These are phyloP conservation scores for Vitis hybrid DNA, from an alignment of 177 flowering plant species.

Conservation along the genomic window DNA sequence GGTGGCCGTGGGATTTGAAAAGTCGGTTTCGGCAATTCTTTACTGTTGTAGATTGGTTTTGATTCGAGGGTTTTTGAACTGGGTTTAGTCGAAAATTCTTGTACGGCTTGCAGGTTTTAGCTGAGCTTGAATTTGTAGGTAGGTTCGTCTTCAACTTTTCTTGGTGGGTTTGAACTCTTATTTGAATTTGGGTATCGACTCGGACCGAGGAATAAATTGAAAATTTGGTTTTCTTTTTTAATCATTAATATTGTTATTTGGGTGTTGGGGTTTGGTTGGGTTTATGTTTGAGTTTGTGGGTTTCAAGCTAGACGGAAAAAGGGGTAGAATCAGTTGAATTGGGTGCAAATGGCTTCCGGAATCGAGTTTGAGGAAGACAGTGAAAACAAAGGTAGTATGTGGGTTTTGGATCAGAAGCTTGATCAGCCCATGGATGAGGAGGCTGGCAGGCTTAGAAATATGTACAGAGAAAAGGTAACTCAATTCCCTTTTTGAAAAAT, in stretches of 20 bases:
- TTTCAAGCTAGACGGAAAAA: neutral
- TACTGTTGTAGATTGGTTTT: neutral
- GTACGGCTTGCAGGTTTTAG: no score
- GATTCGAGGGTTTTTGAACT: slow-evolving; percentile 3
- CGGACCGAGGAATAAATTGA: no score
- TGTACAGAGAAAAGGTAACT: slow-evolving; percentile 76
- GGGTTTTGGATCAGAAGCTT: slow-evolving; percentile 84
- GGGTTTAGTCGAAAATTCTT: neutral
- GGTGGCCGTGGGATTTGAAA: neutral
- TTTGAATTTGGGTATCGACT: no score
- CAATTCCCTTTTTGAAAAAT: neutral
- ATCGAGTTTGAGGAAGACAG: slow-evolving; percentile 32
- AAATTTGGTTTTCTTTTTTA: no score
- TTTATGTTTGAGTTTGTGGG: neutral
- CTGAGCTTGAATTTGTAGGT: no score
- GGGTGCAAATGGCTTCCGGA: slow-evolving; percentile 31
- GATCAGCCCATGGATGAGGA: slow-evolving; percentile 97
- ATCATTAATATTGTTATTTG: no score
- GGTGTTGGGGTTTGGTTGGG: no score
- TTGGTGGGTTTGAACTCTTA: no score
- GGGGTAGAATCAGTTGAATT: slow-evolving; percentile 14
- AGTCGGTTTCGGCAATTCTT: neutral
- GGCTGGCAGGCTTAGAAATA: slow-evolving; percentile 69
- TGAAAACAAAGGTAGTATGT: slow-evolving; percentile 62
- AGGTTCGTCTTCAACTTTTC: no score